These are phyloP conservation scores for sorghum (Sorghum bicolor) DNA, from an alignment of 176 grass and related monocot species.

Conservation along the genomic window Sorghum_bicolor_NCBIv3 NC_012870.2:79406001-79406500, in stretches of 20 bases:
- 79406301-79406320: neutral
- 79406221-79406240: neutral
- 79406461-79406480: neutral
- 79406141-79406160: neutral
- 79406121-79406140: neutral
- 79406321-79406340: constrained; percentile 46
- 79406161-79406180: no score
- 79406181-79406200: neutral
- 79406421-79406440: no score
- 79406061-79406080: constrained; percentile 66
- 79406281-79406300: neutral
- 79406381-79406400: no score
- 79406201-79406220: neutral
- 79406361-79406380: no score
- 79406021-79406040: constrained; percentile 63
- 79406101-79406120: constrained; percentile 19
- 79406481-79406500: no score
- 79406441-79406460: no score
- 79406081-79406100: constrained; percentile 23
- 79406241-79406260: neutral
- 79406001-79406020: constrained; percentile 9
- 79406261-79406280: no score
- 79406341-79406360: no score
- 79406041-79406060: constrained; percentile 46
- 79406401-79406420: no score